These are phyloP conservation scores for Colletotrichum nymphaeae DNA, from an alignment of 2,329 filamentous ascomycete species.

Conservation along the genomic window DNA sequence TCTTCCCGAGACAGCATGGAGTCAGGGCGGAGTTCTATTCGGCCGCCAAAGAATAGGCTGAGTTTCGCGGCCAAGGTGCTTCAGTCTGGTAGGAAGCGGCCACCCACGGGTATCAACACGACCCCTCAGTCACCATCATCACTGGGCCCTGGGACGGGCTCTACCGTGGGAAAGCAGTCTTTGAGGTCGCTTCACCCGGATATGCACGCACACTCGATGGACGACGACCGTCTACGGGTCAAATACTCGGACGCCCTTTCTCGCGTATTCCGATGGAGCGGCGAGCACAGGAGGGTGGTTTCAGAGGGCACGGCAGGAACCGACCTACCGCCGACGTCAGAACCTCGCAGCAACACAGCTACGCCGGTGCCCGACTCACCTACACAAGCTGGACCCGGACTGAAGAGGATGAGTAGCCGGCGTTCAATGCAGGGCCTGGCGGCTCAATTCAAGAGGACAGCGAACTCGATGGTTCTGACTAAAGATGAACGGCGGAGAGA, in stretches of 20 bases:
- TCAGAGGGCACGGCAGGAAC: constrained; percentile 11
- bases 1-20: constrained; percentile 10
- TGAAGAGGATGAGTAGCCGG: constrained; percentile 1
- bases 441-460: constrained; percentile 35
- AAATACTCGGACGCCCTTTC: constrained; percentile 33
- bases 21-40: not conserved
- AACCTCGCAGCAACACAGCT: not conserved
- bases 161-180: not conserved
- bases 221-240: constrained; percentile 29
- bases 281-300: constrained; percentile 25
- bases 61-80: constrained; percentile 34
- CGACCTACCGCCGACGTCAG: not conserved
- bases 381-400: not conserved
- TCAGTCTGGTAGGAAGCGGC: constrained; percentile 30
- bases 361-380: constrained; percentile 2
- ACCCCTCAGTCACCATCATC: not conserved
- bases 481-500: constrained; percentile 48
- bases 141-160: not conserved
- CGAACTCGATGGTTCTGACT: constrained; percentile 23
- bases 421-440: constrained; percentile 31
- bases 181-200: not conserved
- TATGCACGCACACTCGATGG: constrained; percentile 23
- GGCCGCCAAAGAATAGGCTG: constrained; percentile 14
- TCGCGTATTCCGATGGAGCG: constrained; percentile 32
- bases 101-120: constrained; percentile 31